phyloP scores from a whole-genome alignment of 495 filamentous ascomycete species.

The Aspergillus heteromorphus region DNA sequence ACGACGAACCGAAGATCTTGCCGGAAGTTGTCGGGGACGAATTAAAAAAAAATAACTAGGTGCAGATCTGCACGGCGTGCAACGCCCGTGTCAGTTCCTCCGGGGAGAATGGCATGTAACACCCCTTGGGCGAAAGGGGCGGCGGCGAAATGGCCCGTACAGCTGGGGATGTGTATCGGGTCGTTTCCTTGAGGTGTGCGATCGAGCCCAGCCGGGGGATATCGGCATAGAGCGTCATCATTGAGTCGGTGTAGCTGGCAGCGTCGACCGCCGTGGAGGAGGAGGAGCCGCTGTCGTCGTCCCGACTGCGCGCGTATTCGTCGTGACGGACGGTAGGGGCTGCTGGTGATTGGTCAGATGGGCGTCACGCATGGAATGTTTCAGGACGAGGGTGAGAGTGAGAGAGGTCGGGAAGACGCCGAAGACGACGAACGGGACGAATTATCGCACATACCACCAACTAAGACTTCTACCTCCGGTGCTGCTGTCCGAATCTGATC shows the following conservation, averaged over 20 bases:
- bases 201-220: slow-evolving; percentile 27
- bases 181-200: slow-evolving; percentile 31
- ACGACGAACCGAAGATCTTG: slow-evolving; percentile 9
- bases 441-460: slow-evolving; percentile 30
- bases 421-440: neutral
- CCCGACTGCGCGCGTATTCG: slow-evolving; percentile 24
- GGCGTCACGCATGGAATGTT: neutral
- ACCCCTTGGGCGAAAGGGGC: slow-evolving; percentile 25
- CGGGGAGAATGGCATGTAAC: slow-evolving; percentile 31
- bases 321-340: slow-evolving; percentile 15
- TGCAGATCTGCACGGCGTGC: slow-evolving; percentile 37
- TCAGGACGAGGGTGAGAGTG: no score
- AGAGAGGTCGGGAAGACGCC: slow-evolving; percentile 1
- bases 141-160: slow-evolving; percentile 29
- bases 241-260: slow-evolving; percentile 36
- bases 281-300: slow-evolving; percentile 28
- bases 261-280: slow-evolving; percentile 38
- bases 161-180: slow-evolving; percentile 31
- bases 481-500: slow-evolving; percentile 20
- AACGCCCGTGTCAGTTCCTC: slow-evolving; percentile 41
- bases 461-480: slow-evolving; percentile 9
- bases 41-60: slow-evolving; percentile 15
- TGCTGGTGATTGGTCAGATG: slow-evolving; percentile 15
- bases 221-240: slow-evolving; percentile 35
- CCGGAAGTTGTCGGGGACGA: slow-evolving; percentile 10